A percentile compares a stretch with the other conserved stretches of the same genome.
phyloP scores from a whole-genome alignment of 202 grass and related monocot species.

The Cymbopogon flexuosus region DNA sequence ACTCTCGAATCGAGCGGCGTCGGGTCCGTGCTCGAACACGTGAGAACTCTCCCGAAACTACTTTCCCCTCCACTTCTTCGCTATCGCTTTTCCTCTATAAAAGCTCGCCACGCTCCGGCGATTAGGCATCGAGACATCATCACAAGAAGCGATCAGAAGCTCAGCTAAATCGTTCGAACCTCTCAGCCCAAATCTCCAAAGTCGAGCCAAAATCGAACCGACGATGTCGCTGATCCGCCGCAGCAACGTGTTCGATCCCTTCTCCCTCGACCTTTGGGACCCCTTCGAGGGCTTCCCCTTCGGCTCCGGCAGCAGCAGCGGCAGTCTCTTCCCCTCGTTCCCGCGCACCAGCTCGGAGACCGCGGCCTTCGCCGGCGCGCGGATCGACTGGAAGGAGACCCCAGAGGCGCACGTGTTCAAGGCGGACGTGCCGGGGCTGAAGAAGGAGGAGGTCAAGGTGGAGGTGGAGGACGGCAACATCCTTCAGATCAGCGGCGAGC shows the following conservation, averaged over 20 bases:
- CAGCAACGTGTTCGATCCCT: slow-evolving; percentile 60
- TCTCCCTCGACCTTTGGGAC: slow-evolving; percentile 53
- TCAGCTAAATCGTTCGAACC: too few species aligned
- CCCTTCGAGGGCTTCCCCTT: slow-evolving; percentile 59
- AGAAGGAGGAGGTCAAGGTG: slow-evolving; percentile 81
- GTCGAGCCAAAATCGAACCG: too few species aligned
- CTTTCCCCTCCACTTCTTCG: not conserved
- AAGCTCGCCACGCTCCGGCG: not conserved
- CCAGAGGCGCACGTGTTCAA: slow-evolving; percentile 74
- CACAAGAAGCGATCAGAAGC: too few species aligned
- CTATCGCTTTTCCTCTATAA: not conserved
- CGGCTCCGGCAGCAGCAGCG: slow-evolving; percentile 28
- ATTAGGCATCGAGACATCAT: too few species aligned
- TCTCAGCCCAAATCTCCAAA: too few species aligned
- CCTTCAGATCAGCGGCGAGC: slow-evolving; percentile 73
- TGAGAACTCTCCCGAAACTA: slow-evolving; percentile 31
- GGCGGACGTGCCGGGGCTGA: slow-evolving; percentile 64
- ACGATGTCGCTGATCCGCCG: slow-evolving; percentile 58
- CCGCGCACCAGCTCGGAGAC: slow-evolving; percentile 28
- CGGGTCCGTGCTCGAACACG: not conserved
- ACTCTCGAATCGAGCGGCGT: not conserved
- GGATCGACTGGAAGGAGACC: slow-evolving; percentile 76
- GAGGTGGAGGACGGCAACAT: slow-evolving; percentile 68
- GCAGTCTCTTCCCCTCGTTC: slow-evolving; percentile 37
- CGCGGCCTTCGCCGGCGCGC: slow-evolving; percentile 36